Evolutionary conservation across 495 filamentous ascomycete species (phyloP).

Genomic region (Penicillium bialowiezense): DNA sequence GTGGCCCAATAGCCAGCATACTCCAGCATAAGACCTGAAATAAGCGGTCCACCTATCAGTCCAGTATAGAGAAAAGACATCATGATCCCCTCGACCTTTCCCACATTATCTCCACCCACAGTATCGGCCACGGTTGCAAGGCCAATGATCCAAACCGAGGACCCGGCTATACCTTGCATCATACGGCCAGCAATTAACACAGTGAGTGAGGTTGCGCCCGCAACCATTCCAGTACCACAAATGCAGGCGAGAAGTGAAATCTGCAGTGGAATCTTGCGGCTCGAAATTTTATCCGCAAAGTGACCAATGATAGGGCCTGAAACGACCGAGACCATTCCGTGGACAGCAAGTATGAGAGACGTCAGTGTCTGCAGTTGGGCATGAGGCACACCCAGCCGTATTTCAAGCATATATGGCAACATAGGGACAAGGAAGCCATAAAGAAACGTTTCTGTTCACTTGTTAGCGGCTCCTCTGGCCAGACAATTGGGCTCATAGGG

Average conservation of each 20-base stretch:
- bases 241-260: constrained; percentile 2
- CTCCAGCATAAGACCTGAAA: constrained; percentile 20
- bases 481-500: too few relatives aligned
- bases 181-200: constrained; percentile 16
- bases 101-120: constrained; percentile 14
- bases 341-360: constrained; percentile 9
- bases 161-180: constrained; percentile 19
- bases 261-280: constrained; percentile 9
- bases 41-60: constrained; percentile 19
- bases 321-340: constrained; percentile 16
- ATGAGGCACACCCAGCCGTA: constrained; percentile 13
- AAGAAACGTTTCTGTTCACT: constrained; percentile 17
- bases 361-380: constrained; percentile 15
- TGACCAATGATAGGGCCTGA: constrained; percentile 16
- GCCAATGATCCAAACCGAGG: constrained; percentile 26
- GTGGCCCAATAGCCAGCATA: constrained; percentile 22
- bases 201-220: neutral
- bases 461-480: neutral
- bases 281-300: constrained; percentile 17
- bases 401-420: constrained; percentile 21
- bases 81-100: constrained; percentile 18
- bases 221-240: constrained; percentile 3
- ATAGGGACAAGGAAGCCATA: constrained; percentile 29
- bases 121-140: constrained; percentile 23
- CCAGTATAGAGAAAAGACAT: constrained; percentile 18